A percentile compares a stretch with the other conserved stretches of the same genome.
phyloP scores from a whole-genome alignment of 2,329 filamentous ascomycete genomes.

The Claviceps digitariae region DNA sequence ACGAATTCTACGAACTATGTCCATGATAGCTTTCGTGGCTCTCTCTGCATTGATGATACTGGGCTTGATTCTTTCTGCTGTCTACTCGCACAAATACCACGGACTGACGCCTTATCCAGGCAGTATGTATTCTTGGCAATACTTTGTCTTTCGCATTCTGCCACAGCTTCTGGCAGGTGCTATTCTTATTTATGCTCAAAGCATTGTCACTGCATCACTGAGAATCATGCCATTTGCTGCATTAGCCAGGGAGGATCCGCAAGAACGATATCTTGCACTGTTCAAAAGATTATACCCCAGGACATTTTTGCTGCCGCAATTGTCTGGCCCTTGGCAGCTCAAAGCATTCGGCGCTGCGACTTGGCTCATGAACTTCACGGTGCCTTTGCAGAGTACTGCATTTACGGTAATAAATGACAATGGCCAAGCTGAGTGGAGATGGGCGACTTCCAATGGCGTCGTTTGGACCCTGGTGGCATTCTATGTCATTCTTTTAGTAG shows the following conservation, averaged over 20 bases:
- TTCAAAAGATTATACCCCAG: constrained; percentile 57
- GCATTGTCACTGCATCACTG: constrained; percentile 59
- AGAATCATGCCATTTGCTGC: constrained; percentile 64
- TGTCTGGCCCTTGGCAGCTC: constrained; percentile 51
- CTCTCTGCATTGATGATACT: constrained; percentile 57
- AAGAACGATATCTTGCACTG: constrained; percentile 48
- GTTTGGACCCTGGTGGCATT: constrained; percentile 66
- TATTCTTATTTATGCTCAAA: constrained; percentile 64
- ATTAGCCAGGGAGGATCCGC: constrained; percentile 53
- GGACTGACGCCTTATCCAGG: constrained; percentile 57
- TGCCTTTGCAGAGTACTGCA: constrained; percentile 67
- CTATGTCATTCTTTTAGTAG: constrained; percentile 53
- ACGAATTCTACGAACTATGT: constrained; percentile 51
- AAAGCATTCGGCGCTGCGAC: constrained; percentile 53
- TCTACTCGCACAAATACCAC: constrained; percentile 47
- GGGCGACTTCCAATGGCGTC: constrained; percentile 65
- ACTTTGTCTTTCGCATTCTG: constrained; percentile 77
- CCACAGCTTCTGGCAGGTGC: constrained; percentile 63
- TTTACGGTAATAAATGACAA: constrained; percentile 52
- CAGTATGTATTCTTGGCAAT: constrained; percentile 55
- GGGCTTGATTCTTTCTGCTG: constrained; percentile 57
- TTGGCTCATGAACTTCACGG: constrained; percentile 67
- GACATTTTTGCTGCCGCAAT: constrained; percentile 48
- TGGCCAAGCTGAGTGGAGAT: constrained; percentile 48
- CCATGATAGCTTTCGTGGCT: constrained; percentile 45